Percentiles rank a stretch among this genome's conserved stretches.
phyloP scores from a whole-genome alignment of 2,329 filamentous ascomycete genomes.

The Geosmithia morbida region DNA sequence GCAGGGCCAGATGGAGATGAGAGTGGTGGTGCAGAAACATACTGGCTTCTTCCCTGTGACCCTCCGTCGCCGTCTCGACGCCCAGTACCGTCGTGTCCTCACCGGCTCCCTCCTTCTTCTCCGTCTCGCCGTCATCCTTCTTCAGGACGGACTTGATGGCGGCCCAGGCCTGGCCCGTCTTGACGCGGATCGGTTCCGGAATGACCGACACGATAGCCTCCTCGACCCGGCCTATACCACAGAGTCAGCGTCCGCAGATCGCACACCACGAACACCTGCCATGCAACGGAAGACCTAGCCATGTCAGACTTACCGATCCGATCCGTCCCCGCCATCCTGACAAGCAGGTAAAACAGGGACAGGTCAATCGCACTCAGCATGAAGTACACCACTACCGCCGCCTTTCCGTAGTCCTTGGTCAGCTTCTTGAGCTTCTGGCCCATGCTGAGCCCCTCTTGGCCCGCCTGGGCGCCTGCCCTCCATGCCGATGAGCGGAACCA shows the following conservation, averaged over 20 bases:
- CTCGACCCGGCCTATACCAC: slow-evolving; percentile 35
- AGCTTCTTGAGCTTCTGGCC: slow-evolving; percentile 67
- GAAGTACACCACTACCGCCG: slow-evolving; percentile 83
- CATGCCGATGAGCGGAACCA: slow-evolving; percentile 20
- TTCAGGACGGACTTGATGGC: slow-evolving; percentile 16
- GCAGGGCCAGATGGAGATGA: too few species aligned
- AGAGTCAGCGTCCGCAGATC: background rate
- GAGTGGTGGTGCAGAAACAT: slow-evolving; percentile 24
- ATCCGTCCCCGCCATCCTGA: slow-evolving; percentile 71
- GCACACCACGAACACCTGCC: background rate
- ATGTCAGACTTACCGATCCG: slow-evolving; percentile 48
- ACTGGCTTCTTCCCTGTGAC: slow-evolving; percentile 58
- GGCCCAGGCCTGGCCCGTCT: slow-evolving; percentile 33
- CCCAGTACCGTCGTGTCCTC: slow-evolving; percentile 42
- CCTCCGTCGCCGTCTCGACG: slow-evolving; percentile 47
- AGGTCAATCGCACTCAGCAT: slow-evolving; percentile 76
- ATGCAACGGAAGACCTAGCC: too few species aligned
- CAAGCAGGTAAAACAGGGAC: slow-evolving; percentile 85
- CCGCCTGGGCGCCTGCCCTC: slow-evolving; percentile 8
- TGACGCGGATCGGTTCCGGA: slow-evolving; percentile 41
- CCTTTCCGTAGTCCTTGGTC: slow-evolving; percentile 87
- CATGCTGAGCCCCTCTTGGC: slow-evolving; percentile 30
- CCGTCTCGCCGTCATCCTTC: background rate
- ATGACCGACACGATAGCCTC: slow-evolving; percentile 49
- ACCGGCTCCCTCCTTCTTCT: slow-evolving; percentile 15